Percentiles rank a stretch among this genome's conserved stretches.
phyloP scores from a whole-genome alignment of 345 rosid genomes.

The Corymbia maculata region DNA sequence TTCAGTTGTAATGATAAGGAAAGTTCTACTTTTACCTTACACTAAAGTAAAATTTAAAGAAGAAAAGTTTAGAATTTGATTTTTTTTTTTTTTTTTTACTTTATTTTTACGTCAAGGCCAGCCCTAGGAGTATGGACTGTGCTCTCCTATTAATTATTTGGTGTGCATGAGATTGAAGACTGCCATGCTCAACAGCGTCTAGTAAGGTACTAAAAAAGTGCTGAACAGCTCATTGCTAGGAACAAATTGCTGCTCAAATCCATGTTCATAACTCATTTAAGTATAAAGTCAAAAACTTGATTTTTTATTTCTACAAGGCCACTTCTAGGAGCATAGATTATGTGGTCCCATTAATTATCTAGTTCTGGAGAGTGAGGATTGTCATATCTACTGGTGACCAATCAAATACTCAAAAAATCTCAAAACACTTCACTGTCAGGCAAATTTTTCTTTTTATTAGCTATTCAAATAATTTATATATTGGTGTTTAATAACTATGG shows the following conservation, averaged over 20 bases:
- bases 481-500: background rate
- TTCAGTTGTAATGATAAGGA: background rate
- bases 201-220: background rate
- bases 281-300: background rate
- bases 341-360: background rate
- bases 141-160: background rate
- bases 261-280: background rate
- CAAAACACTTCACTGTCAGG: background rate
- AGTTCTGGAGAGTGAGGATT: background rate
- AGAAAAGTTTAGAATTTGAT: background rate
- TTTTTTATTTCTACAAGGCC: background rate
- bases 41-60: background rate
- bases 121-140: background rate
- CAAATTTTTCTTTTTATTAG: background rate
- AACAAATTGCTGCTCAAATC: background rate
- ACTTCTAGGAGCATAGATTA: background rate
- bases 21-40: background rate
- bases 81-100: background rate
- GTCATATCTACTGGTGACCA: background rate
- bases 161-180: background rate
- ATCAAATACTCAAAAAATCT: background rate
- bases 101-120: background rate
- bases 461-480: background rate
- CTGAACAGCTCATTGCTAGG: background rate
- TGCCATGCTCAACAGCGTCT: background rate